Percentiles rank a stretch among this genome's conserved stretches.
These are phyloP conservation scores for Spizellomyces punctatus DNA, from an alignment of 192 early-diverging fungal species.

Conservation along the genomic window DNA sequence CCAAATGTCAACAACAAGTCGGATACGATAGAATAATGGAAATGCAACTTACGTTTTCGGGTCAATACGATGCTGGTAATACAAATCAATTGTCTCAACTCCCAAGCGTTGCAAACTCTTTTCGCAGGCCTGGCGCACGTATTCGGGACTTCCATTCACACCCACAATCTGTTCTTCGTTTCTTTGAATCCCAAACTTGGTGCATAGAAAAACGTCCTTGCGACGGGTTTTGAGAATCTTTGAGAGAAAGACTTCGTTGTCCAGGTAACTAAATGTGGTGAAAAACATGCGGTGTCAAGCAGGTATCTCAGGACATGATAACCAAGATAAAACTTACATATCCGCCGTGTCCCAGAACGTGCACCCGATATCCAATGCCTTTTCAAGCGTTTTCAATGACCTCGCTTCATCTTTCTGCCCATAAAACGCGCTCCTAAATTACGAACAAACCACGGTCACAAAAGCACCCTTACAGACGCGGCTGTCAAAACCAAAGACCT, in stretches of 20 bases:
- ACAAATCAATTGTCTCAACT: conserved; percentile 62
- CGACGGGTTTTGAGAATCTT: conserved; percentile 52
- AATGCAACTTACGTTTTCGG: conserved; percentile 25
- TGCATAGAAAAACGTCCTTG: conserved; percentile 59
- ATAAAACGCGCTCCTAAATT: no score
- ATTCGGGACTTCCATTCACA: conserved; percentile 41
- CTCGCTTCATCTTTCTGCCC: no score
- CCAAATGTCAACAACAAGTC: conserved; percentile 27
- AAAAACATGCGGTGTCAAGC: no score
- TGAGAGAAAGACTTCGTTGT: conserved; percentile 50
- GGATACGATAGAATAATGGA: not conserved
- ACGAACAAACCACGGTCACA: no score
- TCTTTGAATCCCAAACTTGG: conserved; percentile 59
- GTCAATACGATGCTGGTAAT: conserved; percentile 67
- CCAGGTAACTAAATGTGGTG: no score
- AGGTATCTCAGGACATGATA: no score
- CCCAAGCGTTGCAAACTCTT: conserved; percentile 54
- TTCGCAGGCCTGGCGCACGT: conserved; percentile 50
- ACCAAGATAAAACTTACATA: no score
- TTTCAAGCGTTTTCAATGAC: conserved; percentile 26
- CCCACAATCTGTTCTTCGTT: conserved; percentile 22
- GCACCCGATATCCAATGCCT: no score
- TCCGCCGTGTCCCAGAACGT: no score
- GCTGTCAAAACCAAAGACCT: no score
- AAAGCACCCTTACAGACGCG: no score